A percentile compares a stretch with the other conserved stretches of the same genome.
Conservation (phyloP, 75 land plant species). For the Ceratopteris richardii region DNA sequence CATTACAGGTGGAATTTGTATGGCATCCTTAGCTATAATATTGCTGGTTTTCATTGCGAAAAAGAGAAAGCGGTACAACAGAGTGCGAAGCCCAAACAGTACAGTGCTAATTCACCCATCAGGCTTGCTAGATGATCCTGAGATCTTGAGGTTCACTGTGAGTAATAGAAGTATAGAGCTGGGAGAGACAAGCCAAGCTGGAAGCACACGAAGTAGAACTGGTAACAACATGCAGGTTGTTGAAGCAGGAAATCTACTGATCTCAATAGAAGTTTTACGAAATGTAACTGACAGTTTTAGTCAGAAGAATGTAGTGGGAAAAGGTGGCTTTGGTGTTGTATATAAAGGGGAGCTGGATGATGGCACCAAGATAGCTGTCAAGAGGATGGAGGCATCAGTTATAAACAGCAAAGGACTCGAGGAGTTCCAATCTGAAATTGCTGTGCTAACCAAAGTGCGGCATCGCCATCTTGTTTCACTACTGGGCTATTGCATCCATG, state of each 20-base stretch:
- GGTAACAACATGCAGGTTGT: slow-evolving; percentile 38
- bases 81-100: slow-evolving; percentile 10
- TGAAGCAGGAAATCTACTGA: slow-evolving; percentile 75
- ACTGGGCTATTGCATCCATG: slow-evolving; percentile 76
- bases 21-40: background rate
- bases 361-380: slow-evolving; percentile 91
- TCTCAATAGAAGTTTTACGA: slow-evolving; percentile 75
- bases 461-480: slow-evolving; percentile 89
- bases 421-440: slow-evolving; percentile 90
- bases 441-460: slow-evolving; percentile 88
- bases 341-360: slow-evolving; percentile 88
- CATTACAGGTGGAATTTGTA: slow-evolving; percentile 9
- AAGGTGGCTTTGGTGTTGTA: slow-evolving; percentile 95
- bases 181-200: background rate
- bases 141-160: background rate
- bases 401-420: slow-evolving; percentile 64
- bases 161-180: slow-evolving; percentile 10
- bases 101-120: slow-evolving; percentile 21
- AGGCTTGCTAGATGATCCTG: background rate
- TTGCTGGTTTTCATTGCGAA: background rate
- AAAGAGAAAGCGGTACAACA: slow-evolving; percentile 4
- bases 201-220: background rate
- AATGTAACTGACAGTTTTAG: slow-evolving; percentile 68
- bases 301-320: slow-evolving; percentile 76
- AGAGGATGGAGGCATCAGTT: slow-evolving; percentile 72